Base-by-base conservation (phyloP, 1,284 basidiomycete species). In the Trichosporon faecale region DNA sequence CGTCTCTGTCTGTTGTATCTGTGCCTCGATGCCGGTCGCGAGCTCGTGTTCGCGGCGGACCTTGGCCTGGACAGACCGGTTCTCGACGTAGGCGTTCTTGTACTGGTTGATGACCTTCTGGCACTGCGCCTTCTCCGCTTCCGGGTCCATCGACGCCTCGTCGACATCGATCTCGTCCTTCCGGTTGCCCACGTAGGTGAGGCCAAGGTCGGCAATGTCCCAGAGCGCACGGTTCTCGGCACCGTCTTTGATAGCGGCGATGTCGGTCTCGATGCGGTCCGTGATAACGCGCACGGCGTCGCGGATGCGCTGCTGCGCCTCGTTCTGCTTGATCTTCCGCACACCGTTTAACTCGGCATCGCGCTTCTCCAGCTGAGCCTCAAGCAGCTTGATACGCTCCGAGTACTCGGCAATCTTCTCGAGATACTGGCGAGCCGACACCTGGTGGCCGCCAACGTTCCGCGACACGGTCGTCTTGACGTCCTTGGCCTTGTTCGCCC, bases 401-500 rank as follows among this genome's bases (percentile, higher is more conserved):
- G 44, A 49, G 31, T 66, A 68, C 49, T 95, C 92, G 29, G 89
- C 87, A 68, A 98, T 98, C 67, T 93, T 93, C 82, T 95, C 91
- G 37, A 98, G 92, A 78, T 97, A 98, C 82, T 91, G 92, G 27
- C 91, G 92, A 70, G 96, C 94, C 77, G 96, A 93, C 11, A 95
- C 88, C 77, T 96, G 91, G 72, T 96, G 92, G 72, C 95, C 95
- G 76, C 95, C 91, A 49, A 95, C 91, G 80, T 98, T 98, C 46
- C 93, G 88, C 2, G 94, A 94, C 37, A 85, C 85, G 81, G 93
- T 95, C 55, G 94, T 98, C 86, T 95, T 95, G 85, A 98, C 97
- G 85, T 95, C 93, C 72, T 96, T 96, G 23, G 95, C 95, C 64
- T 94, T 90, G 78, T 98, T 94, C 16, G 95, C 95, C 82, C 97